These are phyloP conservation scores for Aureobasidium sp. DNA, from an alignment of 2,329 filamentous ascomycete species.

Conservation along the genomic window DNA sequence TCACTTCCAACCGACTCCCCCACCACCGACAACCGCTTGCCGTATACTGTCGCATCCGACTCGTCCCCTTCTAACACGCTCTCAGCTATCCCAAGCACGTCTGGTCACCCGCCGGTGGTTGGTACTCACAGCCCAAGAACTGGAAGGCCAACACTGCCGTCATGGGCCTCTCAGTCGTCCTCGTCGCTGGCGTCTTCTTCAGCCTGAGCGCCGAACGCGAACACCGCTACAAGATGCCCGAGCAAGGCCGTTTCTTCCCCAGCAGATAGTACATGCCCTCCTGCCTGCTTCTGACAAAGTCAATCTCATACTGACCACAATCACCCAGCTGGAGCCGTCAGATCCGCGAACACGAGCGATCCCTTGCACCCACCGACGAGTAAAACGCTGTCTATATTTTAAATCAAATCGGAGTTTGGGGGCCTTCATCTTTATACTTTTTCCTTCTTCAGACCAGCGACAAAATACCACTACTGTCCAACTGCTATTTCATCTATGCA, in stretches of 20 bases:
- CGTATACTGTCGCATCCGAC: background rate
- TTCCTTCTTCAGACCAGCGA: background rate
- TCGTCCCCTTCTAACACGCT: conserved; percentile 14
- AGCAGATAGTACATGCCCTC: conserved; percentile 65
- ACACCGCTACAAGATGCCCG: conserved; percentile 66
- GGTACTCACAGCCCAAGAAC: conserved; percentile 91
- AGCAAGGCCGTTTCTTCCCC: conserved; percentile 70
- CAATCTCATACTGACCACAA: conserved; percentile 1
- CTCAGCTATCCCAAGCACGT: conserved; percentile 93
- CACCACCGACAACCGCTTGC: background rate
- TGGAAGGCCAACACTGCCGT: conserved; percentile 89
- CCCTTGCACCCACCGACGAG: background rate
- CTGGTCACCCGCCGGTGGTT: conserved; percentile 97
- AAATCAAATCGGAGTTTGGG: conserved; percentile 11
- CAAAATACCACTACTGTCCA: conserved; percentile 14
- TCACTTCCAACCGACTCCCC: background rate
- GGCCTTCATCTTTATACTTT: conserved; percentile 1
- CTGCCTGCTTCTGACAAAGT: background rate
- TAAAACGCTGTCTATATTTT: background rate
- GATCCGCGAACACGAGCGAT: conserved; percentile 58
- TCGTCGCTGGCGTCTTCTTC: conserved; percentile 62
- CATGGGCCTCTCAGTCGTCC: conserved; percentile 60
- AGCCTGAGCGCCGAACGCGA: conserved; percentile 69
- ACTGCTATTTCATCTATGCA: background rate
- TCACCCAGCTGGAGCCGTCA: conserved; percentile 57